phyloP scores from a whole-genome alignment of 148 eudicot species.

The Heliosperma pusillum region DNA sequence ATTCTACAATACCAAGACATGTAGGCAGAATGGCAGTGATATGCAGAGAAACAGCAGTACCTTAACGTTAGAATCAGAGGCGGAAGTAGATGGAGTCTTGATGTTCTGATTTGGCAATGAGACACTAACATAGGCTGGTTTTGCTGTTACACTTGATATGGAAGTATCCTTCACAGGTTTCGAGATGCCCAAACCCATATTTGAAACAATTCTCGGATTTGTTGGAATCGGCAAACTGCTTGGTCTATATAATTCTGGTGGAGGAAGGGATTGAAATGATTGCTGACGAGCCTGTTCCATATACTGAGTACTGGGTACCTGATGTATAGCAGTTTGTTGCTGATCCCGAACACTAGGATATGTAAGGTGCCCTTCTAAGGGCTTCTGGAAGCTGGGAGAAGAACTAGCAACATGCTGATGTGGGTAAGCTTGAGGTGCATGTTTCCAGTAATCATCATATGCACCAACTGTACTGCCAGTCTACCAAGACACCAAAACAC shows the following conservation, averaged over 20 bases:
- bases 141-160: constrained; percentile 43
- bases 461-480: constrained; percentile 39
- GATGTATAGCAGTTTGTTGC: constrained; percentile 40
- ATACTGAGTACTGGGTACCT: constrained; percentile 42
- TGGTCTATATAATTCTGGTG: constrained; percentile 56
- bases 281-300: constrained; percentile 43
- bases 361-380: constrained; percentile 44
- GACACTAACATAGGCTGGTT: constrained; percentile 88
- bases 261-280: constrained; percentile 48
- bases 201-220: constrained; percentile 89
- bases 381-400: constrained; percentile 46
- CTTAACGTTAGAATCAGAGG: constrained; percentile 66
- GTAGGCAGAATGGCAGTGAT: background rate
- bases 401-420: constrained; percentile 36
- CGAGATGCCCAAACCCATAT: constrained; percentile 42
- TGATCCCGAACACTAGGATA: constrained; percentile 56
- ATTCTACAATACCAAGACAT: constrained; percentile 4
- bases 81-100: constrained; percentile 42
- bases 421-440: constrained; percentile 48
- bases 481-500: constrained; percentile 40
- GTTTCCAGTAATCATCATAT: constrained; percentile 76
- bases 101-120: constrained; percentile 53
- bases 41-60: constrained; percentile 33
- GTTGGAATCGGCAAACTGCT: constrained; percentile 79
- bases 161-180: constrained; percentile 57